These are phyloP conservation scores for Phragmites australis DNA, from an alignment of 176 grass and related monocot species.

Conservation along the genomic window DNA sequence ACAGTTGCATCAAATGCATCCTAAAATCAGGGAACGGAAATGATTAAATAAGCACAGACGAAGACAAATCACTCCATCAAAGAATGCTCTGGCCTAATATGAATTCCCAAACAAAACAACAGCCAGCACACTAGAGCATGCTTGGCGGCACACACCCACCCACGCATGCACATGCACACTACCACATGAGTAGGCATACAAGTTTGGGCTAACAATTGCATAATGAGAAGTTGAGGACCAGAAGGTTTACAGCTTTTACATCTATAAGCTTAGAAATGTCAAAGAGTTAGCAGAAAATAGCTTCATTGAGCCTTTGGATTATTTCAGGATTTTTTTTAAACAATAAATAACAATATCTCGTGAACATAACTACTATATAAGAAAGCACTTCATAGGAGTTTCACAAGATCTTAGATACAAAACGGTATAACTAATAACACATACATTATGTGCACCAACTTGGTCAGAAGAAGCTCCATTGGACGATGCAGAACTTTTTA, in stretches of 20 bases:
- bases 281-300: conserved; percentile 22
- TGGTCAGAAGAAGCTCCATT: conserved; percentile 64
- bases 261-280: conserved; percentile 11
- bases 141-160: background rate
- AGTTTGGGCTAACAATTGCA: background rate
- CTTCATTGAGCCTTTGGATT: background rate
- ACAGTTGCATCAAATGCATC: conserved; percentile 55
- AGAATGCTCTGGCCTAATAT: conserved; percentile 17
- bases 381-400: background rate
- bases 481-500: conserved; percentile 39
- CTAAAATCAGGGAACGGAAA: conserved; percentile 57
- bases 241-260: background rate
- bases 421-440: conserved; percentile 6
- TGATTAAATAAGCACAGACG: conserved; percentile 25
- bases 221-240: conserved; percentile 13
- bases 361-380: background rate
- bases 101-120: conserved; percentile 12
- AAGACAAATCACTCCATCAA: conserved; percentile 7
- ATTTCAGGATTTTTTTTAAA: conserved; percentile 16
- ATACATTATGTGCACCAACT: conserved; percentile 59
- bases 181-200: conserved; percentile 24
- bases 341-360: background rate
- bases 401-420: background rate
- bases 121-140: background rate
- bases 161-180: conserved; percentile 5